These are phyloP conservation scores for Bipolaris oryzae DNA, from an alignment of 2,329 filamentous ascomycete species.

Conservation along the genomic window DNA sequence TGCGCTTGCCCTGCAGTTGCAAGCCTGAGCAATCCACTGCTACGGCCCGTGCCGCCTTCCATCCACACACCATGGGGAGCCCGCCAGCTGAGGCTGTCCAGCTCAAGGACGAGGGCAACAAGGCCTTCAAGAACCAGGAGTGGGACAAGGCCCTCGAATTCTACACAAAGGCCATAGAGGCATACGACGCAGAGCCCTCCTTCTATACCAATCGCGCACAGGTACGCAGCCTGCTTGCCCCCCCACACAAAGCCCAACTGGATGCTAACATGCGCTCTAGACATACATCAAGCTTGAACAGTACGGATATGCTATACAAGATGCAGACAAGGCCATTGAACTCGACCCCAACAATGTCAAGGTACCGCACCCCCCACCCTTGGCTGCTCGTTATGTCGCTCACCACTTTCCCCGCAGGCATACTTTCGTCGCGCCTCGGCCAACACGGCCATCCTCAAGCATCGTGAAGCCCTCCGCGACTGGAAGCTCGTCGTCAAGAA, in stretches of 20 bases:
- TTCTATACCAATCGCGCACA: conserved; percentile 96
- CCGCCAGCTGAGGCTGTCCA: conserved; percentile 73
- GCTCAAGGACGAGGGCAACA: conserved; percentile 93
- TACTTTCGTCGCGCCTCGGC: conserved; percentile 94
- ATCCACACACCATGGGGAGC: conserved; percentile 41
- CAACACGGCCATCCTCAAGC: conserved; percentile 86
- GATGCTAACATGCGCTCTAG: conserved; percentile 55
- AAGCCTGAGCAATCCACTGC: conserved; percentile 16
- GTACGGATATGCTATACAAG: conserved; percentile 89
- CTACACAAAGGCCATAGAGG: conserved; percentile 86
- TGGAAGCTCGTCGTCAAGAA: conserved; percentile 90
- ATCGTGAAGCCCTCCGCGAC: conserved; percentile 86
- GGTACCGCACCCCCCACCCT: conserved; percentile 56
- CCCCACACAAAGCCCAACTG: conserved; percentile 27
- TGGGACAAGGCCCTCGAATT: conserved; percentile 81
- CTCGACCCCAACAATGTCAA: conserved; percentile 88
- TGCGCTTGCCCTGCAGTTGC: conserved; percentile 25
- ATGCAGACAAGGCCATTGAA: conserved; percentile 90
- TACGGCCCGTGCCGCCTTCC: conserved; percentile 19
- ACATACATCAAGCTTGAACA: conserved; percentile 94
- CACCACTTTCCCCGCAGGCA: conserved; percentile 62
- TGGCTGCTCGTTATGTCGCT: conserved; percentile 3
- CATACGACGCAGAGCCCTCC: conserved; percentile 81
- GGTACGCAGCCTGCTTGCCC: conserved; percentile 60
- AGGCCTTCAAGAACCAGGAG: conserved; percentile 86